A percentile compares a stretch with the other conserved stretches of the same genome.
Evolutionary conservation across 1,284 basidiomycete genomes (phyloP).

Genomic region (Papiliotrema nemorosa): DNA sequence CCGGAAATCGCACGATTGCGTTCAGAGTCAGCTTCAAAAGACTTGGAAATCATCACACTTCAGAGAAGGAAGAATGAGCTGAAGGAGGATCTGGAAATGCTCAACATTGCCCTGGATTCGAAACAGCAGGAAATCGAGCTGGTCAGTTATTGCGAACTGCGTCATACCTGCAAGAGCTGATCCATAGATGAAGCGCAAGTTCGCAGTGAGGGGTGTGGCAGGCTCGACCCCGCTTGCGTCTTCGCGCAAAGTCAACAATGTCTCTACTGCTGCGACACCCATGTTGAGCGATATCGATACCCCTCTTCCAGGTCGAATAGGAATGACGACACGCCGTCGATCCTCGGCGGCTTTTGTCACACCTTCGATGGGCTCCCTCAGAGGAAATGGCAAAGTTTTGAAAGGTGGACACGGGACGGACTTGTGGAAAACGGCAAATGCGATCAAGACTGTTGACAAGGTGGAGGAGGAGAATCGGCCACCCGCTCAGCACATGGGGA

Average conservation of each 20-base stretch:
- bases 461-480: constrained; percentile 19
- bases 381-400: background rate
- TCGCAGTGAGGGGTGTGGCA: constrained; percentile 60
- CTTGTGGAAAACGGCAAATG: background rate
- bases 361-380: background rate
- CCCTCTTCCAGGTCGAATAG: background rate
- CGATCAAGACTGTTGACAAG: background rate
- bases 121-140: constrained; percentile 86
- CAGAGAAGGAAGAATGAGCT: constrained; percentile 64
- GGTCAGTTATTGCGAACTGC: constrained; percentile 53
- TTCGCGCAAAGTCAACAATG: constrained; percentile 9
- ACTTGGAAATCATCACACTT: constrained; percentile 71
- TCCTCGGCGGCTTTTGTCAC: constrained; percentile 12
- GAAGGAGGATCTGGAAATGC: constrained; percentile 69
- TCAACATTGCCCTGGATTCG: constrained; percentile 80
- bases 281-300: constrained; percentile 1
- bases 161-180: constrained; percentile 4
- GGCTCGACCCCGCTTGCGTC: constrained; percentile 56
- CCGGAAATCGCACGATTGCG: constrained; percentile 64
- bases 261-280: background rate
- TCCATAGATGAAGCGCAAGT: constrained; percentile 65
- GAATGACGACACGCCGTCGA: constrained; percentile 4
- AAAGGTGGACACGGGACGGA: constrained; percentile 1
- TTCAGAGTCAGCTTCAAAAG: constrained; percentile 73
- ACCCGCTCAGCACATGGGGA: constrained; percentile 9